Evolutionary conservation across 1,284 basidiomycete species (phyloP), one percentile per base, ranked within the genome.

Genomic region (Sphaerobolus stellatus): DNA sequence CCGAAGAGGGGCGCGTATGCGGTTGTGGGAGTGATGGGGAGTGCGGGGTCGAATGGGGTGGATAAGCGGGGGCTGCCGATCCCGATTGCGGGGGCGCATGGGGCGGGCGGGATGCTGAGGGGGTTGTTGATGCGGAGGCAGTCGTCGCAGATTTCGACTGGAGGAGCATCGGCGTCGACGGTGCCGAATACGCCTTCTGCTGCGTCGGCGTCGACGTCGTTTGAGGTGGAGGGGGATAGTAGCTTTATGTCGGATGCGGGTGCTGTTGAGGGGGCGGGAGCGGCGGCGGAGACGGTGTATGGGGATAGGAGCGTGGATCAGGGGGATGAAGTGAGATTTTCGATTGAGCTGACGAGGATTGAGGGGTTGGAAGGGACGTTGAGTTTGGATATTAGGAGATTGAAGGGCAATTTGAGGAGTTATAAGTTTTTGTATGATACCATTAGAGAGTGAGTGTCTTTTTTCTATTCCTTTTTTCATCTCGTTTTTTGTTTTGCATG

Each of bases 401-500:
- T 96, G 66, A 94, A 94, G 71, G 94, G 94, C n/a, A 89, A 91
- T 66, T 76, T 95, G 62, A 84, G 92, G 75, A 92, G 89, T 70
- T 98, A 94, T 77, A 94, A 94, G 74, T 94, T 90, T 70, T 79
- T 97, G 70, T 96, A 97, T 69, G 90, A 95, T 75, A 88, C 84
- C 53, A 75, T 94, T 65, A 79, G 92, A 78, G 83, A 89, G 92
- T 94, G 70, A 68, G 92, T 86, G 11, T 3, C n/a, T n/a, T 27
- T 28, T 28, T 27, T 56, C 34, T 50, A 27, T 50, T 50, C 31
- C 9, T 29, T 3, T 18, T n/a, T 24, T 33, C 40, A 16, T 43
- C 20, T 43, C 22, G 28, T 41, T 43, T 24, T 18, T 24, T 22
- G 16, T 3, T 33, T 29, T n/a, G 14, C 2, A 14, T 31, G 29